These are phyloP conservation scores for Tieghemostelium lacteum DNA, from an alignment of 78 protist genomes.

Conservation along the genomic window DNA sequence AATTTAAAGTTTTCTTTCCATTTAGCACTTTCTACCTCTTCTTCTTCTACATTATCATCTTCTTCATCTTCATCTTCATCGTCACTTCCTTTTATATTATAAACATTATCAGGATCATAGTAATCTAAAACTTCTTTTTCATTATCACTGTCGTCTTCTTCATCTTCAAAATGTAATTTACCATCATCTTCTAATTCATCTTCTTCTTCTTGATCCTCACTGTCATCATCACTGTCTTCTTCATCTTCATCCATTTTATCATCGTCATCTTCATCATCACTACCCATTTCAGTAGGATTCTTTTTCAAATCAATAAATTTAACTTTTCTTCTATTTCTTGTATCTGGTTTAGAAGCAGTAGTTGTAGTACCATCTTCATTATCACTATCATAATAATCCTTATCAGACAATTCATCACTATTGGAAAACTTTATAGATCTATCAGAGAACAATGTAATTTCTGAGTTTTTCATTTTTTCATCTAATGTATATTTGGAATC, in stretches of 20 bases:
- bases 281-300: slow-evolving; percentile 39
- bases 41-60: slow-evolving; percentile 43
- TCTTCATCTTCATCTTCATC: slow-evolving; percentile 78
- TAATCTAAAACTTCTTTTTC: slow-evolving; percentile 35
- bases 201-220: slow-evolving; percentile 46
- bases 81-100: slow-evolving; percentile 15
- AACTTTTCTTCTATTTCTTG: slow-evolving; percentile 61
- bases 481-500: slow-evolving; percentile 20
- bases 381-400: slow-evolving; percentile 31
- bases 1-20: slow-evolving; percentile 68
- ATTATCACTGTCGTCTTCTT: slow-evolving; percentile 35
- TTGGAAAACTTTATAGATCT: slow-evolving; percentile 41
- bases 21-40: slow-evolving; percentile 62
- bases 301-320: slow-evolving; percentile 46
- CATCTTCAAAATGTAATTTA: slow-evolving; percentile 43
- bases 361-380: no score
- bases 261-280: slow-evolving; percentile 62
- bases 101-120: slow-evolving; percentile 32
- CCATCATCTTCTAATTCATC: slow-evolving; percentile 56
- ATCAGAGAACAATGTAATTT: slow-evolving; percentile 34
- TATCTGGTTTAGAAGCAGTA: slow-evolving; percentile 28
- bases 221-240: slow-evolving; percentile 61
- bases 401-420: slow-evolving; percentile 24
- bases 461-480: slow-evolving; percentile 66
- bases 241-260: slow-evolving; percentile 69